A percentile compares a stretch with the other conserved stretches of the same genome.
These are phyloP conservation scores for Fusarium haematococcum DNA, from an alignment of 2,329 filamentous ascomycete genomes.

Conservation along the genomic window DNA sequence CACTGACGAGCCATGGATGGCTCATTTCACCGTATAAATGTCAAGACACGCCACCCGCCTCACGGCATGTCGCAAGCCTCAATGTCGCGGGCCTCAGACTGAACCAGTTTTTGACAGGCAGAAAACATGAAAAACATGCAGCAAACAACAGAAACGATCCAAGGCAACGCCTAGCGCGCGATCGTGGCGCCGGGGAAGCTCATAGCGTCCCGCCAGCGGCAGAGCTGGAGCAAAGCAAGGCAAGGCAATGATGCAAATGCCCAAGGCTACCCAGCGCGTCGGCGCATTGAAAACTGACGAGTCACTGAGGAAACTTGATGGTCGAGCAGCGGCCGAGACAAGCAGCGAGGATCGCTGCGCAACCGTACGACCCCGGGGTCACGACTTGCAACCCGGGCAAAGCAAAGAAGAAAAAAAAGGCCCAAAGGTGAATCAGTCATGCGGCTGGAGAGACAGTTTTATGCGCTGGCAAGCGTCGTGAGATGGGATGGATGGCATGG, in stretches of 20 bases:
- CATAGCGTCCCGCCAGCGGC: constrained; percentile 5
- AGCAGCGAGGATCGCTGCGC: constrained; percentile 23
- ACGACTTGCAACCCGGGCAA: constrained; percentile 20
- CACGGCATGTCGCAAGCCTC: constrained; percentile 21
- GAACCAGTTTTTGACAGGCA: background rate
- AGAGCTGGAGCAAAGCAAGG: constrained; percentile 5
- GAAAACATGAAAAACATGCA: background rate
- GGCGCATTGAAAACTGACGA: constrained; percentile 30
- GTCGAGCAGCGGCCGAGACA: constrained; percentile 31
- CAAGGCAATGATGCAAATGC: constrained; percentile 22
- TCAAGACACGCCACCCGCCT: constrained; percentile 31
- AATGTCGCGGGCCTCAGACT: constrained; percentile 24
- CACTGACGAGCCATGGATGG: background rate
- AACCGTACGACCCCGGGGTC: constrained; percentile 7
- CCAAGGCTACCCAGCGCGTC: constrained; percentile 14
- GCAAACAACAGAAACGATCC: background rate
- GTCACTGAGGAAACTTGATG: constrained; percentile 36
- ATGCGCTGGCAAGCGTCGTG: constrained; percentile 42
- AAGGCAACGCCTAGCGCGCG: background rate
- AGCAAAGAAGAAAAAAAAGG: constrained; percentile 24
- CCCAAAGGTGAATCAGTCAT: constrained; percentile 39
- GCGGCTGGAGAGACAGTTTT: constrained; percentile 40
- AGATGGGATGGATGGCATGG: constrained; percentile 30
- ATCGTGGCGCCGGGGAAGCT: background rate
- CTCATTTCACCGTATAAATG: constrained; percentile 13